phyloP scores from a whole-genome alignment of 139 green algal genomes.

The Chlamydomonas incerta region DNA sequence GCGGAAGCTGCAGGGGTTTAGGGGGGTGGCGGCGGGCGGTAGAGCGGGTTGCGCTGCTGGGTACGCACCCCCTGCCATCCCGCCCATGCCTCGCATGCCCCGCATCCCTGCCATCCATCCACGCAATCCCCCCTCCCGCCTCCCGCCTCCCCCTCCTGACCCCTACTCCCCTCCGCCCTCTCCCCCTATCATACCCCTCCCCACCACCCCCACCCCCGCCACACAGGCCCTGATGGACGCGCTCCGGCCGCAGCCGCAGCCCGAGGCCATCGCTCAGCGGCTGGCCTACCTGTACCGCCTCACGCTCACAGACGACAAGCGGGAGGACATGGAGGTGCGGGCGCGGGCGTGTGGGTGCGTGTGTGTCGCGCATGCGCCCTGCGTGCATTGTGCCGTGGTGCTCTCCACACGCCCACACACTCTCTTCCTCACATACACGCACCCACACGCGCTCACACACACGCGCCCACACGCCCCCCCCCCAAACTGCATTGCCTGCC shows the following conservation, averaged over 20 bases:
- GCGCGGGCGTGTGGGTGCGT: not conserved
- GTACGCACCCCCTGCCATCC: too few relatives aligned
- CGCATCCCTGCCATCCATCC: too few relatives aligned
- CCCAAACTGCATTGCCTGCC: too few relatives aligned
- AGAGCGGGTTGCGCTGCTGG: too few relatives aligned
- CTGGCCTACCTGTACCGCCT: constrained; percentile 22
- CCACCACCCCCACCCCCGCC: not conserved
- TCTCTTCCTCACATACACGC: too few relatives aligned
- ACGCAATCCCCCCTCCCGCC: too few relatives aligned
- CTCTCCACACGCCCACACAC: not conserved
- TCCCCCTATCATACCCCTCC: not conserved
- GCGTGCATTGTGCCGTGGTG: too few relatives aligned
- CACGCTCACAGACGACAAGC: not conserved
- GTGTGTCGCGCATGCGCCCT: not conserved
- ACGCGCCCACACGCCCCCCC: not conserved
- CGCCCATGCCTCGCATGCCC: too few relatives aligned
- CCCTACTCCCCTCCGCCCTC: not conserved
- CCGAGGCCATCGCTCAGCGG: constrained; percentile 35
- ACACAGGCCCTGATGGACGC: constrained; percentile 16
- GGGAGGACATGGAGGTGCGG: not conserved
- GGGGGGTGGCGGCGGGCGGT: too few relatives aligned
- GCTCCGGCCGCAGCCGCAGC: not conserved
- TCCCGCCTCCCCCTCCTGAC: not conserved
- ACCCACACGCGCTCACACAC: too few relatives aligned
- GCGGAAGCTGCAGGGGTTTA: too few relatives aligned